phyloP scores from a whole-genome alignment of 208 protist species.

The Wallacemonas sp. region DNA sequence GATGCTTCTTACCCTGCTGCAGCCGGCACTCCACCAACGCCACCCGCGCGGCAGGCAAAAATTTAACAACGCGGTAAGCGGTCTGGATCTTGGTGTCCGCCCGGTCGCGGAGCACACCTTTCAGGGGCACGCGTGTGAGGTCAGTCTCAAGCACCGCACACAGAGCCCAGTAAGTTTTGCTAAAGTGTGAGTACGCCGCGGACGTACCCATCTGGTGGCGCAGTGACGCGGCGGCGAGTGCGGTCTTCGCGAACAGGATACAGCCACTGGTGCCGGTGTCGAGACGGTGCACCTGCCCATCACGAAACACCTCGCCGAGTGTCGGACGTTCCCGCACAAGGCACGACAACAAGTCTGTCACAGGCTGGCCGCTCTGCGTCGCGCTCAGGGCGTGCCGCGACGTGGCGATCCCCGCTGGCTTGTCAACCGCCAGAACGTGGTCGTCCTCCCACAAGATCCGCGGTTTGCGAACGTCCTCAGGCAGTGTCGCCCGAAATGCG shows the following conservation, averaged over 20 bases:
- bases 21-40: constrained; percentile 80
- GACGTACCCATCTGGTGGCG: constrained; percentile 82
- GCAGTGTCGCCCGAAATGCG: not conserved
- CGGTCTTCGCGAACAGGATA: constrained; percentile 69
- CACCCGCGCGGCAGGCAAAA: constrained; percentile 43
- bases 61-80: constrained; percentile 55
- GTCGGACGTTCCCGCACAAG: constrained; percentile 24
- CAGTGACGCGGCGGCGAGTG: constrained; percentile 50
- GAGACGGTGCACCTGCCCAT: constrained; percentile 84
- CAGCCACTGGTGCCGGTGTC: constrained; percentile 79
- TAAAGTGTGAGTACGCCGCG: constrained; percentile 54
- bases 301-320: constrained; percentile 39
- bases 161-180: constrained; percentile 75
- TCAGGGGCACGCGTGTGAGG: constrained; percentile 43
- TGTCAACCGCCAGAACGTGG: constrained; percentile 74
- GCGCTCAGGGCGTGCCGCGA: constrained; percentile 73
- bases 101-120: constrained; percentile 46
- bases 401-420: constrained; percentile 71
- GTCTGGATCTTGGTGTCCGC: constrained; percentile 59
- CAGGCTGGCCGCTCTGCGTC: constrained; percentile 34
- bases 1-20: constrained; percentile 87
- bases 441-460: constrained; percentile 70
- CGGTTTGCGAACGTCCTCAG: not conserved
- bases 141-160: constrained; percentile 74
- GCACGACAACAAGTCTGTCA: constrained; percentile 54